phyloP scores from a whole-genome alignment of 1,139 yeast genomes.

The Saccharomyces pastorianus region DNA sequence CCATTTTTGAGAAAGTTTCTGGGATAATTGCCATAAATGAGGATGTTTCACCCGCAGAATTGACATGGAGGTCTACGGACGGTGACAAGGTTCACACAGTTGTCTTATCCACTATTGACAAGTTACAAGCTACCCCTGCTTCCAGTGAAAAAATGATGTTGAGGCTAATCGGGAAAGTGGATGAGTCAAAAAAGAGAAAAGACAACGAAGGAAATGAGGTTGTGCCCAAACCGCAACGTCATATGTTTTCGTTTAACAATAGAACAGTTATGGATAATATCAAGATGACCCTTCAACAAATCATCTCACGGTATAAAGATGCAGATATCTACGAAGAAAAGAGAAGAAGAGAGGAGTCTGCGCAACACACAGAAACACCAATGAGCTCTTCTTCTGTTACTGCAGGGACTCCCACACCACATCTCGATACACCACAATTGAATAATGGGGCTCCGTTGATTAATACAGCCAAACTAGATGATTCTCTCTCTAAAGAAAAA shows the following conservation, averaged over 20 bases:
- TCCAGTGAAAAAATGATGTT: constrained; percentile 62
- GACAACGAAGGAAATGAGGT: constrained; percentile 33
- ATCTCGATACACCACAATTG: constrained; percentile 4
- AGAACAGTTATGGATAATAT: constrained; percentile 70
- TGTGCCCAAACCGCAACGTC: constrained; percentile 39
- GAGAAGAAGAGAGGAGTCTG: constrained; percentile 17
- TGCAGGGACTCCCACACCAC: constrained; percentile 10
- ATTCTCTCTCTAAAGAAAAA: constrained; percentile 40
- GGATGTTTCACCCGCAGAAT: constrained; percentile 54
- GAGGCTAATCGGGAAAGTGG: constrained; percentile 43
- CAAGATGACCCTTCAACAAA: constrained; percentile 60
- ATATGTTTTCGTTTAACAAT: constrained; percentile 55
- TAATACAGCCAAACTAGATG: constrained; percentile 35
- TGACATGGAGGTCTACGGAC: constrained; percentile 69
- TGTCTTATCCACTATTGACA: constrained; percentile 46
- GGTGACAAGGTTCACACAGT: constrained; percentile 40
- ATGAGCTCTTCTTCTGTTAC: constrained; percentile 29
- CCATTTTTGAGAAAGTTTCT: constrained; percentile 54
- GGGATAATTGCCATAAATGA: constrained; percentile 63
- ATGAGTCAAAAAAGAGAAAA: constrained; percentile 24
- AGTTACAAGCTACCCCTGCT: constrained; percentile 69
- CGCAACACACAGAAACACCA: constrained; percentile 4
- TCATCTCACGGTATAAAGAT: constrained; percentile 61
- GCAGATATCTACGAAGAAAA: constrained; percentile 33
- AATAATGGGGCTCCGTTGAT: constrained; percentile 28